Evolutionary conservation across 176 grass and related monocot species (phyloP), one percentile per base, ranked within the genome.

Genomic region (Rhynchospora breviuscula): DNA sequence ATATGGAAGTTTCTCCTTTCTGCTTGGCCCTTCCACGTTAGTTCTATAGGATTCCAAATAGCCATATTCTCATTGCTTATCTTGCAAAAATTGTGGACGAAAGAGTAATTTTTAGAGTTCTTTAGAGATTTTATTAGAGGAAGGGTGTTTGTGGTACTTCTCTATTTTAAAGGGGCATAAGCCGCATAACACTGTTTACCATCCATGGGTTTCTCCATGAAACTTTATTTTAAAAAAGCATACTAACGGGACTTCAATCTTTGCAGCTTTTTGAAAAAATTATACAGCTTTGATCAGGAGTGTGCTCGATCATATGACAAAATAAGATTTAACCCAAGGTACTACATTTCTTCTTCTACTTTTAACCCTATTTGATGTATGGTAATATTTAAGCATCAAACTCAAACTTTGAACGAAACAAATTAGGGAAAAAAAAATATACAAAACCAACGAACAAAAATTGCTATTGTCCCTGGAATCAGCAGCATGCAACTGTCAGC

Each of bases 291-390:
- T 83, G 86, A 25, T 43, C 83, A 91, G 89, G 96, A 95, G 62
- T 99, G 96, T 33, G 90, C 93, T 9, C 89, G 91, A 7, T 99
- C 96, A 12, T 99, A 99, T 14, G 97, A 99, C 78, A 96, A 90
- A 78, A 84, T 99, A 44, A 88, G 87, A 47, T 99, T 99, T 26
- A 78, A 99, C 51, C 93, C 91, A 0, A 93, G 96, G 96, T 99
- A 88, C 83, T 53, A 57, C 51, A 35, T 61, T 15, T 84, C 79
- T 15, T 9, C 26, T 90, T n/a, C 57, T 84, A 45, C 69, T 5
- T 59, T 75, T 58, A 3, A 7, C n/a, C 21, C 1, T 47, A 51
- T 46, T 84, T 80, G 57, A 15, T 26, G 29, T 48, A 66, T 62
- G 2, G 22, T 65, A 15, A 22, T 6, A 7, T 63, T 82, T 11